A percentile compares a stretch with the other conserved stretches of the same genome.
phyloP scores from a whole-genome alignment of 2,329 filamentous ascomycete genomes.

The Endoconidiophora laricicola region DNA sequence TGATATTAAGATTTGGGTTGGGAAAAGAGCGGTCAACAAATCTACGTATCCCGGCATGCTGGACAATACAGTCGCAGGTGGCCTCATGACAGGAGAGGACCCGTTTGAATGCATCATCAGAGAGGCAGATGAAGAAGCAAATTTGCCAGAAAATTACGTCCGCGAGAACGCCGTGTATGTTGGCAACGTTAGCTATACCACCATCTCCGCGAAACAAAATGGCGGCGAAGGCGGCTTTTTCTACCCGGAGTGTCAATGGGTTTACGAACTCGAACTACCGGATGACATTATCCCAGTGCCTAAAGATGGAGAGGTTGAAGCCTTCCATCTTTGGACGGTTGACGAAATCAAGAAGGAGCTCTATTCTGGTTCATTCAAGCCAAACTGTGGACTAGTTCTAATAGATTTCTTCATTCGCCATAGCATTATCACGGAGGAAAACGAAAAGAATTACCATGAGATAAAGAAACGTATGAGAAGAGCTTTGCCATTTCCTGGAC shows the following conservation, averaged over 20 bases:
- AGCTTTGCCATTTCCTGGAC: constrained; percentile 62
- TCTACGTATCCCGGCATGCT: constrained; percentile 82
- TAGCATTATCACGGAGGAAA: constrained; percentile 60
- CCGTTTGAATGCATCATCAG: constrained; percentile 70
- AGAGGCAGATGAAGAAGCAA: constrained; percentile 81
- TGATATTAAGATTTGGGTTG: constrained; percentile 64
- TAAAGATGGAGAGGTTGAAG: constrained; percentile 76
- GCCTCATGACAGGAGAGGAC: constrained; percentile 60
- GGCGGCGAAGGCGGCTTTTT: constrained; percentile 44
- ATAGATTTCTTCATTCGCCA: constrained; percentile 84
- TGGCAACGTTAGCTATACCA: constrained; percentile 70
- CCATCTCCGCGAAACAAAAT: constrained; percentile 44
- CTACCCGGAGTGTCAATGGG: constrained; percentile 81
- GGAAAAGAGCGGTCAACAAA: constrained; percentile 58
- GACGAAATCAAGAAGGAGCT: constrained; percentile 59
- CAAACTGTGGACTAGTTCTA: constrained; percentile 72
- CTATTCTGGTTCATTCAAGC: constrained; percentile 65
- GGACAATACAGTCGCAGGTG: constrained; percentile 82
- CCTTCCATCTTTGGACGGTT: constrained; percentile 62
- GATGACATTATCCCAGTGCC: constrained; percentile 52
- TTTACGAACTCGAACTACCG: constrained; percentile 74
- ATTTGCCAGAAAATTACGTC: constrained; percentile 53
- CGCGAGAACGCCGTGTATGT: constrained; percentile 38
- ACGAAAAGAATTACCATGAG: constrained; percentile 63
- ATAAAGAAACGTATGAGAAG: constrained; percentile 64